Percentiles rank a stretch among this genome's conserved stretches.
Conservation (phyloP, 139 green algal species). For the Limnomonas spitsbergensis region DNA sequence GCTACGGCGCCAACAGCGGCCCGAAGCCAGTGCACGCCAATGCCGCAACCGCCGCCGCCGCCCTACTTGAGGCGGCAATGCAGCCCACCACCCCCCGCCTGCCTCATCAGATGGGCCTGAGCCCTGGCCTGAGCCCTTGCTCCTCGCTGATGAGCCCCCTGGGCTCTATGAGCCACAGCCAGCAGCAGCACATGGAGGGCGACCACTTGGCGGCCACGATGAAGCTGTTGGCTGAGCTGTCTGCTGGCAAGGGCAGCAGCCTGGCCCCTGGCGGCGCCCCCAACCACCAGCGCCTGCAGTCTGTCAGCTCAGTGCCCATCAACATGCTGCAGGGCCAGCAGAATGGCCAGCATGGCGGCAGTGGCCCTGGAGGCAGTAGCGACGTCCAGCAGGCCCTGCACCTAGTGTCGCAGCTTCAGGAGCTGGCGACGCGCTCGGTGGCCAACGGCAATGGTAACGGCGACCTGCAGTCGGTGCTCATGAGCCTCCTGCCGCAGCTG, state of each 20-base stretch:
- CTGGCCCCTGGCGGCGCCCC: no score
- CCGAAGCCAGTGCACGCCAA: neutral
- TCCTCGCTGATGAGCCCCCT: neutral
- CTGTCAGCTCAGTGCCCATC: neutral
- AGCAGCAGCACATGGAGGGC: neutral
- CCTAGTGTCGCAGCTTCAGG: neutral
- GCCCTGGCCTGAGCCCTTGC: neutral
- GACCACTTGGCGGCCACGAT: slow-evolving; percentile 18
- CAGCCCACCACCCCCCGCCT: neutral
- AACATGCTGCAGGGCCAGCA: neutral
- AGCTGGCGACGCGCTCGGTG: neutral
- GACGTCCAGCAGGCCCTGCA: neutral
- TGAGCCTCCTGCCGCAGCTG: neutral
- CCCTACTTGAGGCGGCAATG: slow-evolving; percentile 14
- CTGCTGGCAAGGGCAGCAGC: neutral
- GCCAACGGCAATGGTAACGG: neutral
- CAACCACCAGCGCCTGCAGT: neutral
- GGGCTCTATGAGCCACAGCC: slow-evolving; percentile 1
- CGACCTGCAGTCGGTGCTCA: neutral
- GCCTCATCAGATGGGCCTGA: neutral
- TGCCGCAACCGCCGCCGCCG: neutral
- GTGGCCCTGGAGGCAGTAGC: neutral
- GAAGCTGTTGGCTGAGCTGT: slow-evolving; percentile 9
- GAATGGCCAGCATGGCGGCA: neutral
- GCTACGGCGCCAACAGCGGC: neutral